Conservation (phyloP, 2,329 filamentous ascomycete species). For the Penicillium sp. region DNA sequence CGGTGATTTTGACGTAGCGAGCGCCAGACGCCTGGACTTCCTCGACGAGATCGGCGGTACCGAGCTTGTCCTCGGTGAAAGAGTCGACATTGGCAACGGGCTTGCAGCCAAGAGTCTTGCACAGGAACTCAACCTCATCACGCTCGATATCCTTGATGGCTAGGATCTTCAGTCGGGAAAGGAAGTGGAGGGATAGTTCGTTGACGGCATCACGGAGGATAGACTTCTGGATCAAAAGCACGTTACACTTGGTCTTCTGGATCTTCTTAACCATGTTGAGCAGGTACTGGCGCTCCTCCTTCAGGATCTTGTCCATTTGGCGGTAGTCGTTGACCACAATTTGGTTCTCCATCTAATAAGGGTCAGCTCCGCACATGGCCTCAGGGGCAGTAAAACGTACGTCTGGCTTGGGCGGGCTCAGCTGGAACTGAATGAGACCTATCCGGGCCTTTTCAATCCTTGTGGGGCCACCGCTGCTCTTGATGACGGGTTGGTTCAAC, state of each 20-base stretch:
- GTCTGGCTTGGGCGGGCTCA: constrained; percentile 96
- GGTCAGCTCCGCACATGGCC: constrained; percentile 15
- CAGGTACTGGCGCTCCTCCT: constrained; percentile 96
- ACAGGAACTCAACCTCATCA: constrained; percentile 98
- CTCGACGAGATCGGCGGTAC: constrained; percentile 86
- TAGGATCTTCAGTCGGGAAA: constrained; percentile 93
- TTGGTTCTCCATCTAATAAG: constrained; percentile 87
- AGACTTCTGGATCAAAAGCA: constrained; percentile 96
- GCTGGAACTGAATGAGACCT: constrained; percentile 95
- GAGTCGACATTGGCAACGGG: constrained; percentile 97
- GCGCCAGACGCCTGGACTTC: constrained; percentile 82
- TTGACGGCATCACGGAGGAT: constrained; percentile 97
- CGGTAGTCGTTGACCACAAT: constrained; percentile 99
- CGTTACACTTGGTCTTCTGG: constrained; percentile 99
- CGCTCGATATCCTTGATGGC: constrained; percentile 97
- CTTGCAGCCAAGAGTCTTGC: constrained; percentile 98
- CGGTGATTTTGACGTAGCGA: constrained; percentile 90
- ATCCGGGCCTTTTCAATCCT: constrained; percentile 97
- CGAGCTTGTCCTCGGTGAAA: constrained; percentile 97
- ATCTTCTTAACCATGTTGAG: constrained; percentile 99
- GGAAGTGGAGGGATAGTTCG: constrained; percentile 93
- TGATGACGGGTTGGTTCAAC: constrained; percentile 85
- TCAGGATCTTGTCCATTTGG: constrained; percentile 99
- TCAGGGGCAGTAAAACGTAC: constrained; percentile 46
- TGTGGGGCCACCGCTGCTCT: constrained; percentile 83